Evolutionary conservation across 495 filamentous ascomycete species (phyloP).

Genomic region (Talaromyces thailandensis): DNA sequence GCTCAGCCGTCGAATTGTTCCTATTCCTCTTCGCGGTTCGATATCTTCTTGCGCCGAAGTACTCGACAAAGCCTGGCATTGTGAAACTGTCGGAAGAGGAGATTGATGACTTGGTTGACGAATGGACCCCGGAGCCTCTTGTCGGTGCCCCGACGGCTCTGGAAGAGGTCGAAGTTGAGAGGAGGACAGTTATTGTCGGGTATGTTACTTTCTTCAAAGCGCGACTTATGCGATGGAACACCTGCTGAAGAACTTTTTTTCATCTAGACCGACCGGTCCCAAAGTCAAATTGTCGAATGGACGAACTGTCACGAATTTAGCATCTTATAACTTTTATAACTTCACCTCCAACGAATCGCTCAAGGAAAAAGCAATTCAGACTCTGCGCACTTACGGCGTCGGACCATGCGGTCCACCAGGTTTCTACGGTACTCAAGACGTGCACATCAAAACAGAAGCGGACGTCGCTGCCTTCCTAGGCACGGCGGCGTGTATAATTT

Average conservation of each 20-base stretch:
- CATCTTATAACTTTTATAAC: conserved; percentile 95
- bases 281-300: conserved; percentile 85
- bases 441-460: conserved; percentile 93
- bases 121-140: conserved; percentile 93
- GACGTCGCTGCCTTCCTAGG: conserved; percentile 88
- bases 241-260: background rate
- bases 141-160: conserved; percentile 61
- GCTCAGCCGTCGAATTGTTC: conserved; percentile 87
- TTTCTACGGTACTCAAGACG: conserved; percentile 98
- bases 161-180: conserved; percentile 78
- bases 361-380: conserved; percentile 90
- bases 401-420: conserved; percentile 93
- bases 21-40: conserved; percentile 92
- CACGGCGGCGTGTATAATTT: conserved; percentile 80
- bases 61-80: conserved; percentile 81
- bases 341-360: conserved; percentile 84
- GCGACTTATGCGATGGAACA: background rate
- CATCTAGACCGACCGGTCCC: conserved; percentile 69
- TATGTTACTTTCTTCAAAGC: conserved; percentile 26
- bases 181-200: conserved; percentile 79
- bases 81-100: conserved; percentile 88
- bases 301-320: conserved; percentile 83
- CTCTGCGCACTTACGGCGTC: conserved; percentile 88
- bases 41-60: conserved; percentile 84
- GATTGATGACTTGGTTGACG: conserved; percentile 93